These are phyloP conservation scores for Phialophora macrospora DNA, from an alignment of 2,329 filamentous ascomycete genomes.

Conservation along the genomic window DNA sequence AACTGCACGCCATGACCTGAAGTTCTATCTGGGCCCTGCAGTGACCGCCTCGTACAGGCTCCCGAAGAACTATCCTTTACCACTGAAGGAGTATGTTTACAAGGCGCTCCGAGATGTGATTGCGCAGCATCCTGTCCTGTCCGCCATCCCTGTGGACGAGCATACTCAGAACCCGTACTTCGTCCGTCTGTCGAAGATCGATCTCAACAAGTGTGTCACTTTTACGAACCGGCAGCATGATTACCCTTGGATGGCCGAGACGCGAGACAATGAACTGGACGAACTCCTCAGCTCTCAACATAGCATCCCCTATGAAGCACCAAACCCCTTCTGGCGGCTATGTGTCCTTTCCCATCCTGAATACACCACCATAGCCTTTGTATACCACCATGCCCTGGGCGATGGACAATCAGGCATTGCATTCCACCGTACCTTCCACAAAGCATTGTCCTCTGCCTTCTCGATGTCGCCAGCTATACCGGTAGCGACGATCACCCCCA, in stretches of 20 bases:
- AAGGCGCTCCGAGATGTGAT: slow-evolving; percentile 41
- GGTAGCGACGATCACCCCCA: slow-evolving; percentile 37
- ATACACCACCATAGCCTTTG: slow-evolving; percentile 52
- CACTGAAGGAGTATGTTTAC: slow-evolving; percentile 20
- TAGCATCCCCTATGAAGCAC: slow-evolving; percentile 46
- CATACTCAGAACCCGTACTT: slow-evolving; percentile 50
- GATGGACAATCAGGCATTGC: slow-evolving; percentile 54
- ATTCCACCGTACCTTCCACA: slow-evolving; percentile 56
- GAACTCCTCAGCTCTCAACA: slow-evolving; percentile 50
- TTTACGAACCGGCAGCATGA: slow-evolving; percentile 42
- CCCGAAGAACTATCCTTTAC: neutral
- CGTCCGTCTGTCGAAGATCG: slow-evolving; percentile 50
- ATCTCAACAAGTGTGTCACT: slow-evolving; percentile 48
- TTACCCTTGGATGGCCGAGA: slow-evolving; percentile 28
- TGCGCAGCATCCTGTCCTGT: slow-evolving; percentile 50
- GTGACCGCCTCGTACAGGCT: slow-evolving; percentile 23
- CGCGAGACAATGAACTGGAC: slow-evolving; percentile 50
- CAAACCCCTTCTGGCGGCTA: slow-evolving; percentile 53
- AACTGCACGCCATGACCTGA: slow-evolving; percentile 23
- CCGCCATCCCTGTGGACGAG: slow-evolving; percentile 50
- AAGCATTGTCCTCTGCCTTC: slow-evolving; percentile 48
- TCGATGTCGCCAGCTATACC: slow-evolving; percentile 34
- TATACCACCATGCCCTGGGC: slow-evolving; percentile 56
- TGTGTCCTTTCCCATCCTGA: slow-evolving; percentile 44
- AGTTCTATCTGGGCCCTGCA: slow-evolving; percentile 19